These are phyloP conservation scores for Canariomyces notabilis DNA, from an alignment of 2,329 filamentous ascomycete species.

Conservation along the genomic window DNA sequence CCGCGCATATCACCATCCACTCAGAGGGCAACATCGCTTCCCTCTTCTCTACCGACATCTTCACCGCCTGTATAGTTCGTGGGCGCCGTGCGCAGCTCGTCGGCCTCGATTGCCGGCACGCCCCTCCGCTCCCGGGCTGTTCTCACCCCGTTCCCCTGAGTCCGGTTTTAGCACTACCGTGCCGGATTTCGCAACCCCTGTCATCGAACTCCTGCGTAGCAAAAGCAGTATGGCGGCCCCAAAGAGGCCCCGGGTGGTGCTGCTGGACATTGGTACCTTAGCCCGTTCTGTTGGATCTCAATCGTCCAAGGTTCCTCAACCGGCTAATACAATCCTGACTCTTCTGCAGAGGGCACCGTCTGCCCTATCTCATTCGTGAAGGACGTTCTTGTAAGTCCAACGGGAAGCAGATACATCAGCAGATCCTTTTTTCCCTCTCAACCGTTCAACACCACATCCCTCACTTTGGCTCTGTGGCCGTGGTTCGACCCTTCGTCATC, in stretches of 20 bases:
- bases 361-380: slow-evolving; percentile 82
- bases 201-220: slow-evolving; percentile 1
- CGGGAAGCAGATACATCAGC: neutral
- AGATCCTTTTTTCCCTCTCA: slow-evolving; percentile 10
- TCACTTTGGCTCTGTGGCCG: slow-evolving; percentile 7
- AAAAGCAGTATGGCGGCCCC: slow-evolving; percentile 36
- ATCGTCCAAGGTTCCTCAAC: slow-evolving; percentile 28
- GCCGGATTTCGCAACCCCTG: neutral
- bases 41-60: slow-evolving; percentile 1
- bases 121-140: neutral
- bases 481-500: slow-evolving; percentile 8
- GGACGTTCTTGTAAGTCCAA: slow-evolving; percentile 65
- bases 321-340: slow-evolving; percentile 35
- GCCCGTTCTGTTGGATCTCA: slow-evolving; percentile 10
- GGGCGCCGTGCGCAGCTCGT: neutral
- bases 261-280: slow-evolving; percentile 53
- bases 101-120: slow-evolving; percentile 1
- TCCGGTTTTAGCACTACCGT: neutral
- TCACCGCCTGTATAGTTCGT: slow-evolving; percentile 10
- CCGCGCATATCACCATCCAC: slow-evolving; percentile 10
- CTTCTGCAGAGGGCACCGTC: slow-evolving; percentile 66
- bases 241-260: slow-evolving; percentile 39
- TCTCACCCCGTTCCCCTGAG: neutral
- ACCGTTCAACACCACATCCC: neutral
- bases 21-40: slow-evolving; percentile 11